Base-by-base conservation (phyloP, 2,329 filamentous ascomycete species). In the Fusarium abutilonis region DNA sequence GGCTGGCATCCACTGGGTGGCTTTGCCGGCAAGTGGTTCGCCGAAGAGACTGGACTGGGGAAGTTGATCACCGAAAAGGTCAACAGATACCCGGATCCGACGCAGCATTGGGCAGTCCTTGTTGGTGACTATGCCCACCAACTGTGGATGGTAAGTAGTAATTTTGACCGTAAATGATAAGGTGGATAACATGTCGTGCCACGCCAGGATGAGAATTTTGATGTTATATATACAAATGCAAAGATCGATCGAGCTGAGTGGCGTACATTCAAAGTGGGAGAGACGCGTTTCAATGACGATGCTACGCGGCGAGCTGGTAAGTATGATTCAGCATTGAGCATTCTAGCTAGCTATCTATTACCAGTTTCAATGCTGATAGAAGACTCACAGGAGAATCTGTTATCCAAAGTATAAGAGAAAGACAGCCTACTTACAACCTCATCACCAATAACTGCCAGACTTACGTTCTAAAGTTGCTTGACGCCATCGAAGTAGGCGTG, bases 401-500 rank as follows among this genome's bases (percentile, higher is more conserved):
- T 0, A 86, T 86, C 32, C 77, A 80, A 17, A 77, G 78, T 14
- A 85, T 86, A 68, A 74, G 83, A 7, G 71, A 77, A 31, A 78
- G 74, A 45, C 77, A 78, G 9, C 78, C 83, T 0, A 80, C 75
- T 1, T 86, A 86, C 71, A 85, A 86, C 50, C 77, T 86, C 52
- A 85, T 86, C 68, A 82, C 76, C 60, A 86, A 86, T 70, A 86
- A 86, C 71, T 86, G 84, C 69, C 84, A 86, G 63, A 86, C 82
- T 15, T 86, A 82, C 56, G 83, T 82, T 0, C 67, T 84, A 13
- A 73, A 78, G 40, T 72, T 86, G 13, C 78, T 86, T 8, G 82
- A 86, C 54, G 80, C 81, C 28, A 83, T 86, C 54, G 81, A 84
- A 56, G 75, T 82, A 11, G 80, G 81, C 7, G 73, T 76, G 11